Evolutionary conservation across 768 basidiomycete genomes (phyloP).

Genomic region (Kwoniella bestiolae): DNA sequence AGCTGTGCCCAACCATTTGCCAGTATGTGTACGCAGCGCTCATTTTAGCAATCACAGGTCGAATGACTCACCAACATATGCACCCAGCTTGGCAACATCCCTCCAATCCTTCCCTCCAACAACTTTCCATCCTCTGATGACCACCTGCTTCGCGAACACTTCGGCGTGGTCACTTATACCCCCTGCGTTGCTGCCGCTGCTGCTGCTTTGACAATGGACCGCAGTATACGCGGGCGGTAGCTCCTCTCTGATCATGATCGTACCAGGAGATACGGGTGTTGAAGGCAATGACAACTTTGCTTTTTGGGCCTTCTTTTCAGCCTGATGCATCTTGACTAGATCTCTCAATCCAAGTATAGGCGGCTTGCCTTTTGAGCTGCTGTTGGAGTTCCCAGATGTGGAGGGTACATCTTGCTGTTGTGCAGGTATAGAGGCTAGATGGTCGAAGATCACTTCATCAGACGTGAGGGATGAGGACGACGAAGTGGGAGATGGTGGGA

Average conservation of each 20-base stretch:
- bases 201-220: not conserved
- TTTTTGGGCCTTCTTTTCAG: not conserved
- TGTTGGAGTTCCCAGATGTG: not conserved
- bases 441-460: slow-evolving; percentile 25
- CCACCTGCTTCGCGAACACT: slow-evolving; percentile 46
- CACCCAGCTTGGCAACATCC: slow-evolving; percentile 46
- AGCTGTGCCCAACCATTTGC: not conserved
- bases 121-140: slow-evolving; percentile 50
- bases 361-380: slow-evolving; percentile 5
- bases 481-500: slow-evolving; percentile 14
- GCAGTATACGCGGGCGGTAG: slow-evolving; percentile 7
- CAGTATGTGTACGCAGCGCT: too few relatives aligned
- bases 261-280: not conserved
- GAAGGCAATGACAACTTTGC: not conserved
- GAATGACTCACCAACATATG: slow-evolving; percentile 53
- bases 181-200: not conserved
- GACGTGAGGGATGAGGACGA: slow-evolving; percentile 22
- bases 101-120: slow-evolving; percentile 49
- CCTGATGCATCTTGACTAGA: slow-evolving; percentile 23
- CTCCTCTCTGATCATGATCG: not conserved
- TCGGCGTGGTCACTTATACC: not conserved
- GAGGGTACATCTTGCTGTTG: not conserved
- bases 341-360: slow-evolving; percentile 22
- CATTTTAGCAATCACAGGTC: too few relatives aligned
- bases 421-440: not conserved